Conservation (phyloP, 768 basidiomycete species). For the Leccinum subtestaceum region DNA sequence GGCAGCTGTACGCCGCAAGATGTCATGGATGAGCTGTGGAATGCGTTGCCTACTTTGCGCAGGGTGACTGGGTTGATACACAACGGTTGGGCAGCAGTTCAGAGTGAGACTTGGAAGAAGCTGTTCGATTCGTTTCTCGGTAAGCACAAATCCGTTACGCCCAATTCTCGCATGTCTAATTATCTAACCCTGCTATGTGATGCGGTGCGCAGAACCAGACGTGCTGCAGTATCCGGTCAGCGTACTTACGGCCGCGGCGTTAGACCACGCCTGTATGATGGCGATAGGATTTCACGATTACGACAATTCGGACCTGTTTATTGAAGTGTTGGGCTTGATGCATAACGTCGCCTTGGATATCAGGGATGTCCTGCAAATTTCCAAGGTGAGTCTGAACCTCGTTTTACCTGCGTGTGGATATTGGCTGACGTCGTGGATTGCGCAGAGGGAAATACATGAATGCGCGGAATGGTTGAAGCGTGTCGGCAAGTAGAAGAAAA, state of each 20-base stretch:
- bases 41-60: constrained; percentile 51
- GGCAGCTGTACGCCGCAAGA: constrained; percentile 51
- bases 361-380: constrained; percentile 24
- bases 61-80: constrained; percentile 32
- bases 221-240: constrained; percentile 52
- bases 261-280: constrained; percentile 43
- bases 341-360: constrained; percentile 24
- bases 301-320: neutral
- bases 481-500: constrained; percentile 2
- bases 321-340: constrained; percentile 10
- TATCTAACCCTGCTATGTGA: neutral
- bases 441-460: constrained; percentile 25
- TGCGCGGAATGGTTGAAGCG: constrained; percentile 23
- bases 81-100: constrained; percentile 46
- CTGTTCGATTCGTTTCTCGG: constrained; percentile 47
- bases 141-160: constrained; percentile 1
- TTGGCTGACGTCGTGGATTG: constrained; percentile 6
- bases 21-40: constrained; percentile 58
- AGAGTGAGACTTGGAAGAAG: constrained; percentile 47
- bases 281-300: constrained; percentile 36
- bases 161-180: neutral
- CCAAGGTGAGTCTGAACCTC: constrained; percentile 13
- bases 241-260: constrained; percentile 50
- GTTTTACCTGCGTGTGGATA: too few species aligned
- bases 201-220: constrained; percentile 43